Evolutionary conservation across 2,329 filamentous ascomycete genomes (phyloP).

Genomic region (Dactylella cylindrospora): DNA sequence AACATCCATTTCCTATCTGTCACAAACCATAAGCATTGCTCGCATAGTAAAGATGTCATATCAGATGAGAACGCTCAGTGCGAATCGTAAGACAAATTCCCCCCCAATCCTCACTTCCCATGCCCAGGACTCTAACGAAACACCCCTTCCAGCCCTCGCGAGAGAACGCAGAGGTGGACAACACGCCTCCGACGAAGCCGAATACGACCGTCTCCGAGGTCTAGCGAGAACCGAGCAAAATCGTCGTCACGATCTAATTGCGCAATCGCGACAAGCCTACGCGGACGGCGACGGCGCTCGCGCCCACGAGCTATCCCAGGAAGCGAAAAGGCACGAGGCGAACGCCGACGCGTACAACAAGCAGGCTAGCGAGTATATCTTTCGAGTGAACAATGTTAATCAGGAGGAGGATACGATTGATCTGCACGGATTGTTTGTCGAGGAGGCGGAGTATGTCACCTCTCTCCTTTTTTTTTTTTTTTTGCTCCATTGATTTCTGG

Average conservation of each 20-base stretch:
- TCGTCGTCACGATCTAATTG: slow-evolving; percentile 76
- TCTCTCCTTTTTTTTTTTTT: background rate
- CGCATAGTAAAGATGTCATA: slow-evolving; percentile 44
- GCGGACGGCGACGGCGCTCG: slow-evolving; percentile 74
- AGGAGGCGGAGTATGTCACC: slow-evolving; percentile 77
- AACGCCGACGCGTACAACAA: slow-evolving; percentile 86
- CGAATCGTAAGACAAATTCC: slow-evolving; percentile 31
- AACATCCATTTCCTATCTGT: too few relatives aligned
- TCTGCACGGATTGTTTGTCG: slow-evolving; percentile 89
- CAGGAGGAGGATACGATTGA: slow-evolving; percentile 81
- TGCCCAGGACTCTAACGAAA: slow-evolving; percentile 8
- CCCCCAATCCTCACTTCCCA: background rate
- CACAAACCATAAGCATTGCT: too few relatives aligned
- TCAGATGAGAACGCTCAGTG: slow-evolving; percentile 37
- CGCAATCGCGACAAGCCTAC: slow-evolving; percentile 79
- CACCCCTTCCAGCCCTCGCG: slow-evolving; percentile 21
- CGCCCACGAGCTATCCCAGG: slow-evolving; percentile 81
- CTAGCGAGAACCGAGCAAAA: slow-evolving; percentile 77
- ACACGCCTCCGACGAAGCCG: slow-evolving; percentile 69
- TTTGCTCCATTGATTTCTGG: background rate
- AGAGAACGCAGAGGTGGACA: slow-evolving; percentile 58
- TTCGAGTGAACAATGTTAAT: slow-evolving; percentile 85
- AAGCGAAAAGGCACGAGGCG: slow-evolving; percentile 80
- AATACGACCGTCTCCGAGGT: slow-evolving; percentile 88
- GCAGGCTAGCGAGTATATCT: slow-evolving; percentile 90